Evolutionary conservation across 225 moss, liverwort and hornwort genomes (phyloP), one percentile per base, ranked within the genome.

Genomic region (Pseudisothecium myosuroides): DNA sequence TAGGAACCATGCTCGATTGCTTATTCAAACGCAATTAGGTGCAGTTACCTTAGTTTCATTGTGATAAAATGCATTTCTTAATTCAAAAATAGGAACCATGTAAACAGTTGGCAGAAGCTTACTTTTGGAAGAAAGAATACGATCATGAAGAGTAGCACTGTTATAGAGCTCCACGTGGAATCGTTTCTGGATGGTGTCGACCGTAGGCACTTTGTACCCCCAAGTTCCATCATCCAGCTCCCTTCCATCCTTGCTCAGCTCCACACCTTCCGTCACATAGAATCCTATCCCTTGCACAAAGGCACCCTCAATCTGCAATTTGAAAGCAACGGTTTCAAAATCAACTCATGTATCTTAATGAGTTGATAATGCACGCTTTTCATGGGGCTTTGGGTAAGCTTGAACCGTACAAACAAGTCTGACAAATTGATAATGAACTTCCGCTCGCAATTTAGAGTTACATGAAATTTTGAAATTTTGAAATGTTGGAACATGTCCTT

Each of bases 261-360:
- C 83, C 7, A 96, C 91, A 79, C 96, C 92, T 71, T 98, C 98
- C 36, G 91, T 98, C 88, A 97, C 39, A 61, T 81, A 97, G 73
- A 93, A 98, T 21, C 97, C 98, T 36, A 96, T 76, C 14, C 97
- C 97, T 94, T 96, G 97, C 39, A 97, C 91, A 74, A 98, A 98
- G 50, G 95, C 90, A 24, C 98, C 98, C 88, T 97, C 98, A 52
- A 96, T 88, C 97, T 98, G 95, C 69, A 91, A 37, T 93, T 75
- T 29, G 8, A 29, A 63, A 85, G 65, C 66, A 85, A 32, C 41
- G 41, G 7, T 63, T 72, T 87, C 89, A 64, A 37, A 74, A 60
- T 87, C 76, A 87, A 45, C 39, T 87, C 59, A 45, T 59, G 28
- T 55, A 34, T 24, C 52, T 52, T n/a, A 12, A 61, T 11, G 31